A percentile compares a stretch with the other conserved stretches of the same genome.
Conservation (phyloP, 2,329 filamentous ascomycete species). For the Cladosporium colombiae region DNA sequence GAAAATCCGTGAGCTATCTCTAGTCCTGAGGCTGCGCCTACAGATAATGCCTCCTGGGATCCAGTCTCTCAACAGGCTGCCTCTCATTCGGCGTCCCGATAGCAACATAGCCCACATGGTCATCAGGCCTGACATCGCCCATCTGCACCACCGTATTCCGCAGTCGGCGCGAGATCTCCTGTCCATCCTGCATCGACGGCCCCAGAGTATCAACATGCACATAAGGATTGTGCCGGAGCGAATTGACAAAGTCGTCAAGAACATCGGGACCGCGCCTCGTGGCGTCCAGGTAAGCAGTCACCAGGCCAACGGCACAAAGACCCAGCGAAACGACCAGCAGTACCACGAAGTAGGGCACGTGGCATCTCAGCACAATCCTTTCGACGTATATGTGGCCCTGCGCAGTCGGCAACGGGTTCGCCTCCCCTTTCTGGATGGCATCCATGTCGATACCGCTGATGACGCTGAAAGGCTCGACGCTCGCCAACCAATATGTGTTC, state of each 20-base stretch:
- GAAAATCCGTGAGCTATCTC: too few species aligned
- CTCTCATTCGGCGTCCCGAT: constrained; percentile 21
- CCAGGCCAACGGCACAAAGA: not conserved
- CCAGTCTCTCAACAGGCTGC: not conserved
- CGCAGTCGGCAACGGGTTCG: not conserved
- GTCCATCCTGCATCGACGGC: not conserved
- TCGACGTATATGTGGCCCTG: not conserved
- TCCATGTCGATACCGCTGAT: not conserved
- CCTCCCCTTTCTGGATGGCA: not conserved
- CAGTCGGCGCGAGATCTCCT: not conserved
- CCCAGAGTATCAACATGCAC: not conserved
- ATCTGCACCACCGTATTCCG: constrained; percentile 22
- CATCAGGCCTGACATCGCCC: constrained; percentile 24
- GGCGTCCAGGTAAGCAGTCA: not conserved
- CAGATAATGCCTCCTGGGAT: not conserved
- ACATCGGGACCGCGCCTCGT: not conserved
- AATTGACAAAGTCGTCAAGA: not conserved
- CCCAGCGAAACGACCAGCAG: not conserved
- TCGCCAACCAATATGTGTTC: not conserved
- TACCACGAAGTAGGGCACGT: not conserved
- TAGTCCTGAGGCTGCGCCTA: too few species aligned
- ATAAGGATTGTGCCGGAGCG: not conserved
- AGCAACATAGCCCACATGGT: constrained; percentile 22
- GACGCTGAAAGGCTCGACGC: not conserved
- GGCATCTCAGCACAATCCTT: not conserved